A percentile compares a stretch with the other conserved stretches of the same genome.
Conservation (phyloP, 176 grass and related monocot species). For the Oryza glaberrima region DNA sequence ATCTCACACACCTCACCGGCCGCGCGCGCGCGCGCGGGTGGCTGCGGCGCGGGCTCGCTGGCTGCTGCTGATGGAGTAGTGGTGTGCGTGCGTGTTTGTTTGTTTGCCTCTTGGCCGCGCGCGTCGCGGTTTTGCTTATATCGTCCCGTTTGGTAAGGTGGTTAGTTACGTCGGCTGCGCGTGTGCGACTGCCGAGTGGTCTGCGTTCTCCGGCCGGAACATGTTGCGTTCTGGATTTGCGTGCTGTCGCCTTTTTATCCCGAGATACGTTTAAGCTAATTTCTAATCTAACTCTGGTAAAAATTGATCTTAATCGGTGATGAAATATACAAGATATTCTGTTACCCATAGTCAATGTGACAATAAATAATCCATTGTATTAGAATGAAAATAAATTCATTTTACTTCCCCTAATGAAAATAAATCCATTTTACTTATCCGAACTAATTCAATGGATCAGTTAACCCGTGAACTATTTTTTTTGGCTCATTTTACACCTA, state of each 20-base stretch:
- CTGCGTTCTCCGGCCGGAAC: no score
- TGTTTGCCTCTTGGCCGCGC: neutral
- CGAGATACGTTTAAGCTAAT: neutral
- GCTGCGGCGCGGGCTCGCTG: neutral
- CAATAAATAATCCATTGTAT: no score
- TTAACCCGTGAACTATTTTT: no score
- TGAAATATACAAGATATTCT: no score
- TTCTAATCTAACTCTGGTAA: no score
- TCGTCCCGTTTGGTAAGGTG: constrained; percentile 6
- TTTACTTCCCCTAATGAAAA: no score
- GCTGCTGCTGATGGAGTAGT: neutral
- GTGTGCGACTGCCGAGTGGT: neutral
- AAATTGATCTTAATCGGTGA: no score
- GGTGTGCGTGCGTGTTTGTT: neutral
- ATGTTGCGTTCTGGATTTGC: neutral
- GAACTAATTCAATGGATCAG: no score
- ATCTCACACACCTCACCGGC: neutral
- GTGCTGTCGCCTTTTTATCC: constrained; percentile 30
- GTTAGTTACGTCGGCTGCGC: constrained; percentile 35
- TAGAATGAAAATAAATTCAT: no score
- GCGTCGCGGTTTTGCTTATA: constrained; percentile 1
- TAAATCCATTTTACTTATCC: no score
- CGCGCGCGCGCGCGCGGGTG: neutral
- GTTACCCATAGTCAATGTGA: no score
- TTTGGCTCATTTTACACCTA: no score